These are phyloP conservation scores for Penicillium sp. DNA, from an alignment of 2,329 filamentous ascomycete genomes.

Conservation along the genomic window DNA sequence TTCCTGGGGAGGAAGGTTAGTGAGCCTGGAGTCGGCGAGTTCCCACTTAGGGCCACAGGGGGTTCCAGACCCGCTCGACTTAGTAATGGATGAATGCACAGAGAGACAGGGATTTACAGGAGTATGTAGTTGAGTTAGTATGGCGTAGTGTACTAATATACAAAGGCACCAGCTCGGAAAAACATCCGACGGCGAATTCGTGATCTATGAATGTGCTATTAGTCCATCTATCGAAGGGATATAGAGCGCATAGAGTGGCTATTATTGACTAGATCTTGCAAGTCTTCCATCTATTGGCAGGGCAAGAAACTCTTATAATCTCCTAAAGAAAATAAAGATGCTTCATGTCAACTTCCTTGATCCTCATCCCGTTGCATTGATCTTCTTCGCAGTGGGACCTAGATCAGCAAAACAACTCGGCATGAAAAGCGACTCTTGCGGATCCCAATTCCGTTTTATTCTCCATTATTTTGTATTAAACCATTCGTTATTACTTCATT, in stretches of 20 bases:
- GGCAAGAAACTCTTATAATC: too few relatives aligned
- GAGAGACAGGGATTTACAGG: background rate
- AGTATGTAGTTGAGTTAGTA: background rate
- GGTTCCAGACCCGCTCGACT: constrained; percentile 21
- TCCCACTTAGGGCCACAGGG: background rate
- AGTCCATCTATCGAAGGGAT: background rate
- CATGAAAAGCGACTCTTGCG: constrained; percentile 5
- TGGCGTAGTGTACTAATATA: background rate
- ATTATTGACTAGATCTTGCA: background rate
- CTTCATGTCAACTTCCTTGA: background rate
- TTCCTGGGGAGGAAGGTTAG: background rate
- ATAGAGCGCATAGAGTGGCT: background rate
- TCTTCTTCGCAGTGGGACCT: constrained; percentile 1
- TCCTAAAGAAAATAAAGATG: too few relatives aligned
- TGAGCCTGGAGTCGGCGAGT: background rate
- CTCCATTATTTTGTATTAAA: too few relatives aligned
- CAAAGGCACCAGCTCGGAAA: background rate
- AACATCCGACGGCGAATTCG: background rate
- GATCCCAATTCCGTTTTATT: background rate
- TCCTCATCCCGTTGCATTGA: constrained; percentile 1
- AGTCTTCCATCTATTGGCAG: background rate
- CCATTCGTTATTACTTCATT: constrained; percentile 1
- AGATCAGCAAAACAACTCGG: background rate
- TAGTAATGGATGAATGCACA: constrained; percentile 16
- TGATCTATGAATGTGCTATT: background rate